Conservation (phyloP, 352 stramenopile species). For the Pythium folliculosum region DNA sequence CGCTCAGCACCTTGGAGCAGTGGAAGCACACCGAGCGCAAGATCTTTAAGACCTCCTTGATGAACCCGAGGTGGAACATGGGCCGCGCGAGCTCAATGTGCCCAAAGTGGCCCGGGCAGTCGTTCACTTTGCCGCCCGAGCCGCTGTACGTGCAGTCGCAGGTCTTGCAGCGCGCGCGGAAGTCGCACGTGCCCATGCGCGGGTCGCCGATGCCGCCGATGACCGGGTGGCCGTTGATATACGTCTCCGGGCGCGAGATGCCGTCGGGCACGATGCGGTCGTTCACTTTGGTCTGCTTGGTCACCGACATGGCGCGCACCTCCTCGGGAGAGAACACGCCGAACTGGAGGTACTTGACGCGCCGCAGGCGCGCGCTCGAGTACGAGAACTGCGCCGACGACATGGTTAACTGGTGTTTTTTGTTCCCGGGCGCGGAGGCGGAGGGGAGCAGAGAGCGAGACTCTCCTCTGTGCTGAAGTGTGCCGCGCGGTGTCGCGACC, state of each 20-base stretch:
- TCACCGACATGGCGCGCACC: constrained; percentile 96
- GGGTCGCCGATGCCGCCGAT: constrained; percentile 98
- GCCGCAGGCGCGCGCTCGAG: constrained; percentile 92
- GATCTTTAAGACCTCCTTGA: constrained; percentile 95
- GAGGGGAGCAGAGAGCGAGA: not conserved
- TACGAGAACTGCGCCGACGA: constrained; percentile 94
- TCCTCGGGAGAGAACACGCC: constrained; percentile 98
- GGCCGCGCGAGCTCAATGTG: constrained; percentile 97
- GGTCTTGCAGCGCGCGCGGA: constrained; percentile 88
- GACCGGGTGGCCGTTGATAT: constrained; percentile 94
- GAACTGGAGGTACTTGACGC: constrained; percentile 99
- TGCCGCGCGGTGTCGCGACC: not conserved
- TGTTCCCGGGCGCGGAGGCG: too few relatives aligned
- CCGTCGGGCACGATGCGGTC: constrained; percentile 95
- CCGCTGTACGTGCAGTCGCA: constrained; percentile 93
- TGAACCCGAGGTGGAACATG: constrained; percentile 98
- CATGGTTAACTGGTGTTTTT: constrained; percentile 36
- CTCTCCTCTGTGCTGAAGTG: not conserved
- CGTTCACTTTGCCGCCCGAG: constrained; percentile 93
- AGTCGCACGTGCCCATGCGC: constrained; percentile 95
- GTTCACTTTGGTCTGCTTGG: constrained; percentile 97
- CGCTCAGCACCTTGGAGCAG: constrained; percentile 94
- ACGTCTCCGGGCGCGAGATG: constrained; percentile 91
- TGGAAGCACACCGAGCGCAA: constrained; percentile 97
- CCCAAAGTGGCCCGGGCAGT: constrained; percentile 99